Conservation (phyloP, 208 protist genomes). For the Ichthyophonus hoferi region DNA sequence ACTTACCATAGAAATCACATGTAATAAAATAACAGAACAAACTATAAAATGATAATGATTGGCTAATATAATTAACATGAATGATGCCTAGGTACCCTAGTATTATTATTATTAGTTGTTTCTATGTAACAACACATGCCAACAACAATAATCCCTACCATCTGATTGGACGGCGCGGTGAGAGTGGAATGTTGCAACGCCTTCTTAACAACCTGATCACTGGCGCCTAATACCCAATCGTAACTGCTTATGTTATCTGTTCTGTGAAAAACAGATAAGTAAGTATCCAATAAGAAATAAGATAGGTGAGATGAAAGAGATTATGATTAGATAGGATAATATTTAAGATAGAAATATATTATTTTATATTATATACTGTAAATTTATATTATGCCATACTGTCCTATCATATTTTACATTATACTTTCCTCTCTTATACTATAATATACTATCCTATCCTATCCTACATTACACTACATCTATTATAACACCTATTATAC, state of each 20-base stretch:
- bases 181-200: background rate
- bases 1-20: too few relatives aligned
- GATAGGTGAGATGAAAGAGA: background rate
- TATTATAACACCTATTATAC: background rate
- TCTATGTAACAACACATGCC: too few relatives aligned
- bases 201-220: background rate
- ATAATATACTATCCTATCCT: background rate
- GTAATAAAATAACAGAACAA: too few relatives aligned
- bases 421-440: background rate
- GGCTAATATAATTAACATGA: too few relatives aligned
- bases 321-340: background rate
- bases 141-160: too few relatives aligned
- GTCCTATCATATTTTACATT: background rate
- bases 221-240: conserved; percentile 11
- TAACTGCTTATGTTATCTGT: background rate
- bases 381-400: background rate
- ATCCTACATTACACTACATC: background rate
- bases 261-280: background rate
- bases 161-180: too few relatives aligned
- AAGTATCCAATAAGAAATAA: background rate
- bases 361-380: background rate
- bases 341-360: background rate
- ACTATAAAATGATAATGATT: too few relatives aligned
- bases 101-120: too few relatives aligned
- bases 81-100: too few relatives aligned